These are phyloP conservation scores for Piper betle DNA, from an alignment of 164 flowering plant genomes.

Conservation along the genomic window DNA sequence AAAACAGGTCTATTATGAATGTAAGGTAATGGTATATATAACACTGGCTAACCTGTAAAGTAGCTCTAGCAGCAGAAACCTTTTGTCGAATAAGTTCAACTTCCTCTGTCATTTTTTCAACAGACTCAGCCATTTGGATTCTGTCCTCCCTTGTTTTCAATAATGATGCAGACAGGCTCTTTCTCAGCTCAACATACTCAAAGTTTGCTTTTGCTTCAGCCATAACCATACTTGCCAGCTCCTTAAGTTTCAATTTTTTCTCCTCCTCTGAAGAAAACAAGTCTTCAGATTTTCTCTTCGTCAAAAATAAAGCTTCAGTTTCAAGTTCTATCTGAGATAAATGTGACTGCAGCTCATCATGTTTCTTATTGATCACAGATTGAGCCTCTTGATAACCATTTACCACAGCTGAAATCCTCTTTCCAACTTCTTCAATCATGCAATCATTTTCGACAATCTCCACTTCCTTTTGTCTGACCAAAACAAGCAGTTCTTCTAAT, in stretches of 20 bases:
- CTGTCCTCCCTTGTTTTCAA: slow-evolving; percentile 42
- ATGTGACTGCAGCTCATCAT: slow-evolving; percentile 22
- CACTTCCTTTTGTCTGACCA: slow-evolving; percentile 54
- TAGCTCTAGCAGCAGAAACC: slow-evolving; percentile 45
- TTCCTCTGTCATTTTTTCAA: slow-evolving; percentile 44
- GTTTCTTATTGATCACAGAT: slow-evolving; percentile 26
- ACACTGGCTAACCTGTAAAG: slow-evolving; percentile 45
- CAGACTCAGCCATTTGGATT: slow-evolving; percentile 43
- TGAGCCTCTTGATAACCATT: slow-evolving; percentile 40
- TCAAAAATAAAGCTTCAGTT: slow-evolving; percentile 27
- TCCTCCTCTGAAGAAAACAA: slow-evolving; percentile 28
- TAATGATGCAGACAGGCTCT: slow-evolving; percentile 29
- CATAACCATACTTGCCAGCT: slow-evolving; percentile 32
- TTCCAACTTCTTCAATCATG: slow-evolving; percentile 39
- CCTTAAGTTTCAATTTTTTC: slow-evolving; percentile 31
- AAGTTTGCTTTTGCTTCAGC: slow-evolving; percentile 40
- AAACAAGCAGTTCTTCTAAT: slow-evolving; percentile 40
- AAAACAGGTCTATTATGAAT: background rate
- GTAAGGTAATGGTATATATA: background rate
- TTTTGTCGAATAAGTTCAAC: slow-evolving; percentile 37
- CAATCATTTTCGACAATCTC: slow-evolving; percentile 54
- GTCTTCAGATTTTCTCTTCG: slow-evolving; percentile 47
- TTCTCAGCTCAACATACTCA: slow-evolving; percentile 38
- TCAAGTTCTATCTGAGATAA: slow-evolving; percentile 31
- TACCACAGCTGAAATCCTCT: slow-evolving; percentile 35